These are phyloP conservation scores for Pleurotus platypus DNA, from an alignment of 768 basidiomycete species.

Conservation along the genomic window DNA sequence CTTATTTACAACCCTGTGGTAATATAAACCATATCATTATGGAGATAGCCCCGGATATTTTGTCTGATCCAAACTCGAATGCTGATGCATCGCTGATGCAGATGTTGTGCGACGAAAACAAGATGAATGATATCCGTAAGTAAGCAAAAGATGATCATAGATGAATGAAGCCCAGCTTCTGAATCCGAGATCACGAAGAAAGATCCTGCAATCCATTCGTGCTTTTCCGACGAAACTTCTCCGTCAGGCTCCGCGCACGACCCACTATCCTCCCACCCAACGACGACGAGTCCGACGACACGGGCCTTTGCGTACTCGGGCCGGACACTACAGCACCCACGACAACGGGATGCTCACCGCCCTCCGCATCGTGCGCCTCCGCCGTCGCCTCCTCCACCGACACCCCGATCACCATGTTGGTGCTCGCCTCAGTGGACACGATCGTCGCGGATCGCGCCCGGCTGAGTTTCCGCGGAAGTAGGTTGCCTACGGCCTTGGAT, in stretches of 20 bases:
- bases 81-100: no score
- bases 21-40: background rate
- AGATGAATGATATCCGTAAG: no score
- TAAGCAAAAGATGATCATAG: no score
- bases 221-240: conserved; percentile 8
- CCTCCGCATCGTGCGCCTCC: background rate
- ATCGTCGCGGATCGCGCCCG: background rate
- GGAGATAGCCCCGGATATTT: background rate
- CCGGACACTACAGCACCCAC: conserved; percentile 4
- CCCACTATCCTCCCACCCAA: background rate
- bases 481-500: conserved; percentile 6
- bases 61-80: no score
- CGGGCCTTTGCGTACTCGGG: background rate
- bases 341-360: background rate
- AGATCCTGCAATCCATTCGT: background rate
- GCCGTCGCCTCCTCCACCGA: conserved; percentile 8
- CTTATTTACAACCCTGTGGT: background rate
- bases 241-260: conserved; percentile 6
- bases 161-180: no score
- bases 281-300: background rate
- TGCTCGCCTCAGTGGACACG: background rate
- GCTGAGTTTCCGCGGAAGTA: conserved; percentile 8
- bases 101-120: no score
- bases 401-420: conserved; percentile 8
- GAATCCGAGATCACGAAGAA: background rate